phyloP scores from a whole-genome alignment of 2,329 filamentous ascomycete genomes.

The Tolypocladium paradoxum region DNA sequence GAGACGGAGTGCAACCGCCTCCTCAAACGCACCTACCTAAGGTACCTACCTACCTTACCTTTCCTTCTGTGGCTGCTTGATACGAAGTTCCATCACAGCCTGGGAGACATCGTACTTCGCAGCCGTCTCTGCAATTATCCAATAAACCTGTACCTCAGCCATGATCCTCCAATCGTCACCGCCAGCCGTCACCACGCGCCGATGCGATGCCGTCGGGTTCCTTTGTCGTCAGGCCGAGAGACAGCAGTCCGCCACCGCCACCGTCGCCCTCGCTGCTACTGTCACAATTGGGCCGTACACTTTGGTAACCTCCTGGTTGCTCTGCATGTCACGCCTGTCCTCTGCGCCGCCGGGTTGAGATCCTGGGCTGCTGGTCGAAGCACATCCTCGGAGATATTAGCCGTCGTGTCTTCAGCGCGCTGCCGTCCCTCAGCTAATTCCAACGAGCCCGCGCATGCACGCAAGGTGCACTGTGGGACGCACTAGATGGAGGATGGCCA shows the following conservation, averaged over 20 bases:
- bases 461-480: background rate
- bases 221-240: background rate
- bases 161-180: background rate
- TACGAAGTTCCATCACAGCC: background rate
- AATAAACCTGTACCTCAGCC: background rate
- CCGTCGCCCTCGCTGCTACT: background rate
- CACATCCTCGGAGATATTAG: background rate
- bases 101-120: background rate
- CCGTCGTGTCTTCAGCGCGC: background rate
- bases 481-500: background rate
- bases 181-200: background rate
- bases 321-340: background rate
- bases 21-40: no score
- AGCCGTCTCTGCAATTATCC: background rate
- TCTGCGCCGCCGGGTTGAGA: background rate
- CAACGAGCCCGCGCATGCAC: background rate
- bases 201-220: background rate
- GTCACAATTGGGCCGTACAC: background rate
- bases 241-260: background rate
- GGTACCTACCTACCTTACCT: no score
- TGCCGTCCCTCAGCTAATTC: background rate
- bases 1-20: background rate
- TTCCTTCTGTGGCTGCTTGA: background rate
- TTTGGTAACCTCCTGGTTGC: background rate
- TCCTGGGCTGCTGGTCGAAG: background rate